Evolutionary conservation across 441 rosid species (phyloP).

Genomic region (Metrosideros polymorpha): DNA sequence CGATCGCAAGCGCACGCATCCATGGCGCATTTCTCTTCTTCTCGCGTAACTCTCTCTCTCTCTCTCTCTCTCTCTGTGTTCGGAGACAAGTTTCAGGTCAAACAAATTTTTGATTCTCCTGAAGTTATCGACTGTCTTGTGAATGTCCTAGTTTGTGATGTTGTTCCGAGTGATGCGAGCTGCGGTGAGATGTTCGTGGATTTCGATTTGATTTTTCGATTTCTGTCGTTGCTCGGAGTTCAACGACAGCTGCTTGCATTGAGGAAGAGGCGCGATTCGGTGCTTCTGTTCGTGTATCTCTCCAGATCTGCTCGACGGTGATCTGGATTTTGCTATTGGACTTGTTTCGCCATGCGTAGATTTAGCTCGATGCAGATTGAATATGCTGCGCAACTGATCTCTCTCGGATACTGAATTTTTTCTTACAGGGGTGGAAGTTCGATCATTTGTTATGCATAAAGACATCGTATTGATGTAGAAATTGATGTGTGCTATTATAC

Average conservation of each 20-base stretch:
- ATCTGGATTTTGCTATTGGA: not conserved
- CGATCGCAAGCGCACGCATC: not conserved
- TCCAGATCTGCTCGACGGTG: not conserved
- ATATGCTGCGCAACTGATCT: too few relatives aligned
- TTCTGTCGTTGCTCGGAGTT: not conserved
- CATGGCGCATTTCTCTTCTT: conserved; percentile 29
- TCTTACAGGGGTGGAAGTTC: not conserved
- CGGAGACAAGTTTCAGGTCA: not conserved
- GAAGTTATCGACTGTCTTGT: not conserved
- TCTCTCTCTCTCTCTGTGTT: not conserved
- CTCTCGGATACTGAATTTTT: too few relatives aligned
- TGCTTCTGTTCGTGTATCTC: not conserved
- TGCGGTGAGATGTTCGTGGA: not conserved
- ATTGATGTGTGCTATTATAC: not conserved
- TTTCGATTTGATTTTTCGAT: not conserved
- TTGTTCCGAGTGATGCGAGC: not conserved
- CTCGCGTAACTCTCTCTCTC: conserved; percentile 21
- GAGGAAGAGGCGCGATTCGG: not conserved
- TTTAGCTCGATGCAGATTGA: not conserved
- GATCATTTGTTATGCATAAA: not conserved
- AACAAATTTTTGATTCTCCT: not conserved
- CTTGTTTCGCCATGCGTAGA: not conserved
- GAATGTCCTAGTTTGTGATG: not conserved
- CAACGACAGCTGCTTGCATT: not conserved
- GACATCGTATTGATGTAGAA: not conserved